Evolutionary conservation across 495 filamentous ascomycete species (phyloP).

Genomic region (Neurospora sp.): DNA sequence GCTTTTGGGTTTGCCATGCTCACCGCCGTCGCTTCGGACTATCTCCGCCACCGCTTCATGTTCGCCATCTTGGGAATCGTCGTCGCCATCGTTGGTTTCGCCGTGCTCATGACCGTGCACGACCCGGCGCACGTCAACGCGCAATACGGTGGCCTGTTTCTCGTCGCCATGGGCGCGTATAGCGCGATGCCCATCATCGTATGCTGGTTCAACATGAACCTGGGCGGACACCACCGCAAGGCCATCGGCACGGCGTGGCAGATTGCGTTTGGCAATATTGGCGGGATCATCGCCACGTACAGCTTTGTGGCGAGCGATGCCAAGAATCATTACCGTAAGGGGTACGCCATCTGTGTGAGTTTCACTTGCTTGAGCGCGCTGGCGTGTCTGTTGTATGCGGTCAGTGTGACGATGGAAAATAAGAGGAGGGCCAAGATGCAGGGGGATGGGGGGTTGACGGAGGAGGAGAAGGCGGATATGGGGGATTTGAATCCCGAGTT

Average conservation of each 20-base stretch:
- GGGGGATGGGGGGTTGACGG: slow-evolving; percentile 47
- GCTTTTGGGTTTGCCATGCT: slow-evolving; percentile 68
- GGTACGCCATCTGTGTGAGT: slow-evolving; percentile 68
- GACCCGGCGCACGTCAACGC: slow-evolving; percentile 34
- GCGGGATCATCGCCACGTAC: slow-evolving; percentile 85
- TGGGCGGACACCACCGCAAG: slow-evolving; percentile 77
- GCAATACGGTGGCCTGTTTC: slow-evolving; percentile 65
- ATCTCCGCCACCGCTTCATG: slow-evolving; percentile 58
- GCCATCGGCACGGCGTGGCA: slow-evolving; percentile 83
- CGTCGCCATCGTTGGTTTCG: slow-evolving; percentile 60
- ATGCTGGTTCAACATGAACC: slow-evolving; percentile 93
- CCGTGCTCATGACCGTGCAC: slow-evolving; percentile 54
- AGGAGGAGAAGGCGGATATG: slow-evolving; percentile 63
- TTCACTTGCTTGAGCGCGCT: slow-evolving; percentile 60
- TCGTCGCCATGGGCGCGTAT: slow-evolving; percentile 55
- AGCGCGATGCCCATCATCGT: slow-evolving; percentile 73
- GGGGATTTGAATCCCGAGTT: slow-evolving; percentile 61
- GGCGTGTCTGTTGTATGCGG: slow-evolving; percentile 47
- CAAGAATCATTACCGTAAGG: slow-evolving; percentile 52
- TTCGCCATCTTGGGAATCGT: slow-evolving; percentile 58
- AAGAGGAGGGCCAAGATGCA: slow-evolving; percentile 44
- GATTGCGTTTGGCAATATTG: slow-evolving; percentile 87
- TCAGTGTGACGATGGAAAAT: slow-evolving; percentile 55
- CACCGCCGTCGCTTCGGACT: slow-evolving; percentile 61
- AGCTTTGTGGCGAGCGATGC: slow-evolving; percentile 65